A percentile compares a stretch with the other conserved stretches of the same genome.
These are phyloP conservation scores for Fusarium begoniae DNA, from an alignment of 2,329 filamentous ascomycete species.

Conservation along the genomic window DNA sequence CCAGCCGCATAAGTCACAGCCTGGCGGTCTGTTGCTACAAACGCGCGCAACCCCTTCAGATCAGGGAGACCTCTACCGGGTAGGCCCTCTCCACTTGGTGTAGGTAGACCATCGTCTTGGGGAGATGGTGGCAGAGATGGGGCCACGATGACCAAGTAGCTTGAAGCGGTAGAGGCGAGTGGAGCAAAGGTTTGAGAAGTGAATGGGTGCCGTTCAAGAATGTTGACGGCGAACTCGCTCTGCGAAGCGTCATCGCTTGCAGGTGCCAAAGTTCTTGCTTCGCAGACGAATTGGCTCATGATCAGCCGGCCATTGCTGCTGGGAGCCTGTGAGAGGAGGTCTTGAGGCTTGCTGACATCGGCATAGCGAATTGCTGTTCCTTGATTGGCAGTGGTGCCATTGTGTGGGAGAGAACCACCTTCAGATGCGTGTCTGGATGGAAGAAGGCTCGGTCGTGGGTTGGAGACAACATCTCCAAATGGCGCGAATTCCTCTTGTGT, in stretches of 20 bases:
- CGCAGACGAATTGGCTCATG: slow-evolving; percentile 92
- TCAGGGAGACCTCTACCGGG: slow-evolving; percentile 76
- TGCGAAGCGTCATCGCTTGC: slow-evolving; percentile 11
- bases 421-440: slow-evolving; percentile 57
- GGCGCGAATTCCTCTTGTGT: slow-evolving; percentile 74
- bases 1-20: slow-evolving; percentile 92
- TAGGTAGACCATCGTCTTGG: slow-evolving; percentile 40
- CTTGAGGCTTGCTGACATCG: slow-evolving; percentile 76
- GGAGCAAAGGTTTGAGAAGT: slow-evolving; percentile 95
- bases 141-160: slow-evolving; percentile 89
- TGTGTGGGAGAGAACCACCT: slow-evolving; percentile 51
- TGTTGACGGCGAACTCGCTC: slow-evolving; percentile 65
- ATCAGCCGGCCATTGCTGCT: slow-evolving; percentile 65
- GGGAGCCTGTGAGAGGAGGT: slow-evolving; percentile 75
- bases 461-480: slow-evolving; percentile 86
- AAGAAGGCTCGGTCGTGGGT: slow-evolving; percentile 69
- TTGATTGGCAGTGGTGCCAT: slow-evolving; percentile 78
- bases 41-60: slow-evolving; percentile 74
- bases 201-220: slow-evolving; percentile 92
- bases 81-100: slow-evolving; percentile 50
- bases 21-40: slow-evolving; percentile 79
- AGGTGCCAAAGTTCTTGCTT: slow-evolving; percentile 43
- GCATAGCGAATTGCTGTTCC: slow-evolving; percentile 88
- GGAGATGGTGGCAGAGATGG: slow-evolving; percentile 68
- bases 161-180: slow-evolving; percentile 61